phyloP scores from a whole-genome alignment of 2,329 filamentous ascomycete species.

The Parascedosporium putredinis region DNA sequence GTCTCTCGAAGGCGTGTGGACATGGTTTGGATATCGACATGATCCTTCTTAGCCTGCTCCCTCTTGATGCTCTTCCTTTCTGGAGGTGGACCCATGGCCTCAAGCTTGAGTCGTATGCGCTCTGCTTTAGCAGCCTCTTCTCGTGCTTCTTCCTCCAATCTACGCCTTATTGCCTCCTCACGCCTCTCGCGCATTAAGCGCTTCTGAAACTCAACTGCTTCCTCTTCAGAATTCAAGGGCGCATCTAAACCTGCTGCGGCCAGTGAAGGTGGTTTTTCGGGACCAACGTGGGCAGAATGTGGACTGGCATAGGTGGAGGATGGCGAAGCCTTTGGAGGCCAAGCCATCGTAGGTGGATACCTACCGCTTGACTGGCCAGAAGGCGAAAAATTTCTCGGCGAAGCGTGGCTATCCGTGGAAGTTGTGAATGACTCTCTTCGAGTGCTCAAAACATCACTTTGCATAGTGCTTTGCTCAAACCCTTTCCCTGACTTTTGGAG shows the following conservation, averaged over 20 bases:
- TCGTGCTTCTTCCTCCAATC: slow-evolving; percentile 57
- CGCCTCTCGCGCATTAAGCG: slow-evolving; percentile 64
- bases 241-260: neutral
- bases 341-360: slow-evolving; percentile 7
- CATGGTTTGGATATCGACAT: slow-evolving; percentile 8
- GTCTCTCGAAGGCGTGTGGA: neutral
- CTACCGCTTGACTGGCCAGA: slow-evolving; percentile 19
- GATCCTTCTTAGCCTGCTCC: slow-evolving; percentile 33
- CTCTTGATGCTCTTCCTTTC: slow-evolving; percentile 50
- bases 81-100: slow-evolving; percentile 55
- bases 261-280: slow-evolving; percentile 21
- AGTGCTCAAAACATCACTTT: slow-evolving; percentile 26
- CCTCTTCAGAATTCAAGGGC: slow-evolving; percentile 21
- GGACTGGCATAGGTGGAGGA: slow-evolving; percentile 25
- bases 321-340: slow-evolving; percentile 30
- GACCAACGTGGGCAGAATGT: neutral
- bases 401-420: slow-evolving; percentile 39
- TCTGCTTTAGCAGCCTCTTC: slow-evolving; percentile 63
- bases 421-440: slow-evolving; percentile 38
- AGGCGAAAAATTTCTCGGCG: slow-evolving; percentile 32
- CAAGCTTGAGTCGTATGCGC: slow-evolving; percentile 61
- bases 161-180: slow-evolving; percentile 58
- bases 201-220: slow-evolving; percentile 54
- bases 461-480: slow-evolving; percentile 27
- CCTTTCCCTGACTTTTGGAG: slow-evolving; percentile 40